Percentiles rank a stretch among this genome's conserved stretches.
Evolutionary conservation across 1,284 basidiomycete genomes (phyloP).

Genomic region (Singerocomus inundabilis): DNA sequence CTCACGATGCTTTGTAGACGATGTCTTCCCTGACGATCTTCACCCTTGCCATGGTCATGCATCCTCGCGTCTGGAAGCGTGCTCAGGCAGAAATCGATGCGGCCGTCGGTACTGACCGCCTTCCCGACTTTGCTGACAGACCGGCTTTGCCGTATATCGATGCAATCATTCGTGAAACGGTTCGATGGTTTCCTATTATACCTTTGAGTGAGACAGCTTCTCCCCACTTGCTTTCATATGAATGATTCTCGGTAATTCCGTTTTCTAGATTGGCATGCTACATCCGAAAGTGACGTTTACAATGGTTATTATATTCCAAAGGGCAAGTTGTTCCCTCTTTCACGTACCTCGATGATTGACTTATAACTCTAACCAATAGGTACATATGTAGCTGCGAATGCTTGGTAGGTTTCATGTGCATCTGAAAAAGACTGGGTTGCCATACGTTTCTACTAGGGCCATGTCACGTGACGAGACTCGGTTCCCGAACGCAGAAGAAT

Average conservation of each 20-base stretch:
- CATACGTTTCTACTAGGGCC: constrained; percentile 8
- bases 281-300: constrained; percentile 15
- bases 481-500: constrained; percentile 19
- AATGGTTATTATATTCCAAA: constrained; percentile 19
- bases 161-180: constrained; percentile 38
- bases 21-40: constrained; percentile 20
- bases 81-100: constrained; percentile 42
- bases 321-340: constrained; percentile 5
- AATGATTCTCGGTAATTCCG: neutral
- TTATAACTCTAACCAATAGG: neutral
- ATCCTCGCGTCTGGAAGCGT: too few relatives aligned
- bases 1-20: constrained; percentile 7
- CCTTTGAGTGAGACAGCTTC: constrained; percentile 14
- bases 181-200: constrained; percentile 22
- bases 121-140: constrained; percentile 41
- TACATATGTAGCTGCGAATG: constrained; percentile 17
- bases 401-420: constrained; percentile 7
- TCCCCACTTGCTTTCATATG: neutral
- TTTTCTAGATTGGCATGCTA: constrained; percentile 15
- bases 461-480: constrained; percentile 21
- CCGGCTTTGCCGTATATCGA: constrained; percentile 37
- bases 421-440: too few relatives aligned
- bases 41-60: constrained; percentile 34
- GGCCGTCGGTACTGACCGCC: constrained; percentile 33
- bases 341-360: neutral